Base-by-base conservation (phyloP, 345 rosid genomes). In the Anacardium occidentale region DNA sequence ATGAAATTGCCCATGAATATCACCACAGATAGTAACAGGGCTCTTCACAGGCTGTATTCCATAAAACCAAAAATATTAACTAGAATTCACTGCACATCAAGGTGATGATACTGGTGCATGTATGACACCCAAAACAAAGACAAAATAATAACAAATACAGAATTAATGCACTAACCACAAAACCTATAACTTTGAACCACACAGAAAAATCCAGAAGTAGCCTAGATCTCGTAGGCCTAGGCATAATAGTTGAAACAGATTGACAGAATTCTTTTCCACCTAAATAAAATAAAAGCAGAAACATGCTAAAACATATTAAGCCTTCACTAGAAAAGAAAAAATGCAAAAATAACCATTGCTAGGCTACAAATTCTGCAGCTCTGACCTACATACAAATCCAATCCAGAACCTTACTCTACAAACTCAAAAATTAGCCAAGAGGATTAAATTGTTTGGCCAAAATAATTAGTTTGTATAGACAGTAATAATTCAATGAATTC, bases 1-100 rank as follows among this genome's bases (percentile, higher is more conserved):
- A 84, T 94, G 98, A 64, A 94, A 94, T 82, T 94, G 98, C 64
- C 97, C 97, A 57, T 94, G 98, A 74, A 94, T 91, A 83, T 94
- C 98, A 75, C 98, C 98, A 64, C 97, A 91, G 66, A 94, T 90
- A 75, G 98, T 91, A 69, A 94, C 97, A 62, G 97, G 97, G 79
- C 95, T 91, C 83, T 87, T 91, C 64, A 91, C 98, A 75, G 97
- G 98, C 97, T 94, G 81, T 78, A 74, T 50, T 11, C 44, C 60
- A 79, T 25, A 53, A 69, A 70, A 37, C 18, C 26, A 37, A 55
- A 50, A 40, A 61, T 15, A 47, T 63, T 47, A 50, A 48, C 29
- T 11, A 20, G 10, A 14, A 32, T 25, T 65, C 15, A 11, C 13
- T 40, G 69, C 45, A 63, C 15, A 5, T 25, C 48, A 63, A 56